Base-by-base conservation (phyloP, 106 monocot species). In the Narthecium ossifragum region DNA sequence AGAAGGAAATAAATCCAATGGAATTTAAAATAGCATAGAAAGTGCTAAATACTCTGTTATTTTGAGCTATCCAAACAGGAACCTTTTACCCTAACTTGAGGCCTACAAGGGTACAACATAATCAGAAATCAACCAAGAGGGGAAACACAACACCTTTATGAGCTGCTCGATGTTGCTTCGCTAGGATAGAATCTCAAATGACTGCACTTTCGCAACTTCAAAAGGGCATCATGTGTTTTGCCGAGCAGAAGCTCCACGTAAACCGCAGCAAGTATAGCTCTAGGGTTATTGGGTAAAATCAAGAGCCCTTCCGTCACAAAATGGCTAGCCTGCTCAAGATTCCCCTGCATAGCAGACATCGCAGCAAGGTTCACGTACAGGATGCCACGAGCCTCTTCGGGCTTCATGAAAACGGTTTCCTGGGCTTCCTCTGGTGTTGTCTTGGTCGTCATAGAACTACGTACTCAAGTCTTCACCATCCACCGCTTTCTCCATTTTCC, bases 201-300 rank as follows among this genome's bases (percentile, higher is more conserved):
- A 32, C 68, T 78, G 61, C 75, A 79, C 51, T 51, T 53, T 72
- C 65, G 81, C 75, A 90, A 79, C 75, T 75, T 90, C 32, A 41
- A 37, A 2, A 90, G 36, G 29, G 90, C 86, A 45, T 85, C 82
- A 20, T 62, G 52, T 2, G 72, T 32, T 34, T 76, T 90, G 18
- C 72, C 79, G 46, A 57, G 73, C 24, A 68, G 56, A 51, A 90
- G 81, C 62, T 90, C 85, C n/a, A 90, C 31, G 57, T 85, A 85
- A 22, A 82, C 60, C 23, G 75, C 63, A 1, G 80, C 80, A 31
- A 86, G 65, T 45, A 81, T 37, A 26, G 62, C 83, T 46, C 71
- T 80, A 10, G 90, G 80, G 40, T 90, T 76, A 17, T 79, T 47
- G n/a, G 96, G 86, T 57, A 64, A 31, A 3, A 50, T 49, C 21